These are phyloP conservation scores for Theobroma cacao DNA, from an alignment of 345 rosid genomes.

Conservation along the genomic window DNA sequence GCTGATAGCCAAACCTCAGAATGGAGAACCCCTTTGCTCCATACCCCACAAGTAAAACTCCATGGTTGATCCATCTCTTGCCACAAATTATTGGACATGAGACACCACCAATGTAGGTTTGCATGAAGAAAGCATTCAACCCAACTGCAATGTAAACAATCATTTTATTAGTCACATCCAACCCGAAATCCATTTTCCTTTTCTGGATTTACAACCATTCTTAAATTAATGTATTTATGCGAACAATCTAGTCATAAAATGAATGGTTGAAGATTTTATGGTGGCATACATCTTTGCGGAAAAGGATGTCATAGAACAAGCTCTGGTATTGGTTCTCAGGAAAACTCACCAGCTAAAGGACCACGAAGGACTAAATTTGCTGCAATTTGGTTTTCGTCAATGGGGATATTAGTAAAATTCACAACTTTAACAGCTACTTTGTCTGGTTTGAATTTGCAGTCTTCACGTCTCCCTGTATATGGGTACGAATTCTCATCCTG, in stretches of 20 bases:
- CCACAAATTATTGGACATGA: slow-evolving; percentile 84
- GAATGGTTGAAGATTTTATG: neutral
- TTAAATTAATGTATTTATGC: neutral
- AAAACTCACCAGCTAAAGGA: slow-evolving; percentile 61
- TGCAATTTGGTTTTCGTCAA: slow-evolving; percentile 72
- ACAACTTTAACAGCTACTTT: slow-evolving; percentile 54
- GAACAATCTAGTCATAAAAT: neutral
- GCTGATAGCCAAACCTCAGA: slow-evolving; percentile 59
- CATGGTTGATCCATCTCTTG: slow-evolving; percentile 69
- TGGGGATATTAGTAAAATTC: slow-evolving; percentile 61
- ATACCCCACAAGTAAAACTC: slow-evolving; percentile 77
- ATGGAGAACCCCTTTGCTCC: slow-evolving; percentile 78
- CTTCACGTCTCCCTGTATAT: slow-evolving; percentile 53
- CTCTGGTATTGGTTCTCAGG: neutral
- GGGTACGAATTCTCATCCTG: slow-evolving; percentile 72
- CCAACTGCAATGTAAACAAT: slow-evolving; percentile 47
- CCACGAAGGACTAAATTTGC: slow-evolving; percentile 73
- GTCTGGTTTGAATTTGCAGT: slow-evolving; percentile 55
- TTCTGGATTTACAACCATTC: neutral
- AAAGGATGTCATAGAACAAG: too few relatives aligned
- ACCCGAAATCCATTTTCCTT: neutral
- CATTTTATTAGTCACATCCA: neutral
- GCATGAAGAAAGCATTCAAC: slow-evolving; percentile 81
- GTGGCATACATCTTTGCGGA: neutral
- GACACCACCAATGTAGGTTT: slow-evolving; percentile 85